Evolutionary conservation across 2,329 filamentous ascomycete species (phyloP).

Genomic region (Eutypella sp.): DNA sequence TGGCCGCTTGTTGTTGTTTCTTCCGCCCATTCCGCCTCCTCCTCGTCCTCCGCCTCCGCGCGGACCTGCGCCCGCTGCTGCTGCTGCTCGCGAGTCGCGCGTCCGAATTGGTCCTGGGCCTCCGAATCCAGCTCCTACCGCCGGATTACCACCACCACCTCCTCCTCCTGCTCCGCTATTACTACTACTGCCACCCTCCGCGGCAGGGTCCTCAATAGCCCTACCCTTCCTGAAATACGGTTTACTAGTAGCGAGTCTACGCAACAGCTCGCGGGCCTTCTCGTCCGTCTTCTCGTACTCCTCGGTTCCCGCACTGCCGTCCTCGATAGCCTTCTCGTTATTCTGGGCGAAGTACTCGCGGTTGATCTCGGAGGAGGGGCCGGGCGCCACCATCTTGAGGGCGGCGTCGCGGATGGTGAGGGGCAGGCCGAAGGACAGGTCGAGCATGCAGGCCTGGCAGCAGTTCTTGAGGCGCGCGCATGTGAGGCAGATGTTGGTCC

Average conservation of each 20-base stretch:
- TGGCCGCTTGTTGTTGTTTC: constrained; percentile 38
- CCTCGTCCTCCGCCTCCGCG: constrained; percentile 30
- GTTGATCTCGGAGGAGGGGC: constrained; percentile 88
- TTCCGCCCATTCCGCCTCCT: constrained; percentile 34
- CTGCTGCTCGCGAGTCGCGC: constrained; percentile 53
- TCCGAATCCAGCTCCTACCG: constrained; percentile 52
- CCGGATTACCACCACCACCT: constrained; percentile 43
- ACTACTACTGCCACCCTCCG: constrained; percentile 20
- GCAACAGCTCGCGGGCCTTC: constrained; percentile 83
- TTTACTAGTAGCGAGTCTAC: constrained; percentile 82
- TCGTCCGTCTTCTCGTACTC: constrained; percentile 97
- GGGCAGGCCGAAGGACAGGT: constrained; percentile 90
- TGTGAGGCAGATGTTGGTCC: constrained; percentile 92
- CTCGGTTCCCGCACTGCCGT: constrained; percentile 78
- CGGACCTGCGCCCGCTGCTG: constrained; percentile 42
- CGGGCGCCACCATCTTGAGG: constrained; percentile 94
- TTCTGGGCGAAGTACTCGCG: constrained; percentile 97
- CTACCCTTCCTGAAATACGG: constrained; percentile 91
- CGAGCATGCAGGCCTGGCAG: constrained; percentile 98
- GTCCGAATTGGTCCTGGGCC: constrained; percentile 76
- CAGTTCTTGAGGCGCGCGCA: constrained; percentile 98
- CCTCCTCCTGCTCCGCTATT: constrained; percentile 30
- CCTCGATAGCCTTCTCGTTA: constrained; percentile 91
- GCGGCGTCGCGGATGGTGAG: constrained; percentile 94
- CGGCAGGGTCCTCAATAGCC: constrained; percentile 54